Evolutionary conservation across 2,329 filamentous ascomycete species (phyloP).

Genomic region (Aureobasidium mangrovei): DNA sequence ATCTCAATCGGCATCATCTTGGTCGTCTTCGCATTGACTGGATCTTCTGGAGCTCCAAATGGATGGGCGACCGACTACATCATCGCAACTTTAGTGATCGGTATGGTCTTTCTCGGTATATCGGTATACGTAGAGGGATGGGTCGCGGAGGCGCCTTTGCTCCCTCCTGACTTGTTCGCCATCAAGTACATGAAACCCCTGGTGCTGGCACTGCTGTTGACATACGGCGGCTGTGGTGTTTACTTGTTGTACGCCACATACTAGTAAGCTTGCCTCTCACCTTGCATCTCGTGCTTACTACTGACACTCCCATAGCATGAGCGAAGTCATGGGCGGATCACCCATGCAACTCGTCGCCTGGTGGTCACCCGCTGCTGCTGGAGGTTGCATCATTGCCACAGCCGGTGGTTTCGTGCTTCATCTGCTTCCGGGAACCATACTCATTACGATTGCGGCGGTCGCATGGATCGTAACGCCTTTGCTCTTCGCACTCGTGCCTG

Average conservation of each 20-base stretch:
- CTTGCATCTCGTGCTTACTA: neutral
- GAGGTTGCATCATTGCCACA: slow-evolving; percentile 57
- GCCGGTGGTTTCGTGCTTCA: slow-evolving; percentile 60
- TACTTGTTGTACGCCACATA: slow-evolving; percentile 62
- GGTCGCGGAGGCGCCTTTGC: slow-evolving; percentile 57
- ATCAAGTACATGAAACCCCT: slow-evolving; percentile 61
- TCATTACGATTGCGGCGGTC: slow-evolving; percentile 53
- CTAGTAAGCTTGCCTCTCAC: slow-evolving; percentile 42
- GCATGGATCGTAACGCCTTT: slow-evolving; percentile 52
- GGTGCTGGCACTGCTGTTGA: slow-evolving; percentile 51
- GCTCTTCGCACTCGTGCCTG: slow-evolving; percentile 56
- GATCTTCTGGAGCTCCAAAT: slow-evolving; percentile 57
- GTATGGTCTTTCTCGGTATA: slow-evolving; percentile 48
- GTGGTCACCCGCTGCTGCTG: slow-evolving; percentile 59
- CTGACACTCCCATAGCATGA: slow-evolving; percentile 39
- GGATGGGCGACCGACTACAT: slow-evolving; percentile 71
- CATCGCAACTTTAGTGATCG: slow-evolving; percentile 54
- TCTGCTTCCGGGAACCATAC: slow-evolving; percentile 51
- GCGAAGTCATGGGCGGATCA: slow-evolving; percentile 49
- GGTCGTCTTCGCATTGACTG: slow-evolving; percentile 66
- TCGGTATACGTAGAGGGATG: slow-evolving; percentile 66
- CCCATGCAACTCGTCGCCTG: slow-evolving; percentile 59
- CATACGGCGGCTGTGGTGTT: slow-evolving; percentile 60
- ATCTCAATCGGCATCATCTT: slow-evolving; percentile 59
- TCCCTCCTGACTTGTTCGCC: slow-evolving; percentile 61